Base-by-base conservation (phyloP, 305 asterid species). In the Euphrasia arctica region DNA sequence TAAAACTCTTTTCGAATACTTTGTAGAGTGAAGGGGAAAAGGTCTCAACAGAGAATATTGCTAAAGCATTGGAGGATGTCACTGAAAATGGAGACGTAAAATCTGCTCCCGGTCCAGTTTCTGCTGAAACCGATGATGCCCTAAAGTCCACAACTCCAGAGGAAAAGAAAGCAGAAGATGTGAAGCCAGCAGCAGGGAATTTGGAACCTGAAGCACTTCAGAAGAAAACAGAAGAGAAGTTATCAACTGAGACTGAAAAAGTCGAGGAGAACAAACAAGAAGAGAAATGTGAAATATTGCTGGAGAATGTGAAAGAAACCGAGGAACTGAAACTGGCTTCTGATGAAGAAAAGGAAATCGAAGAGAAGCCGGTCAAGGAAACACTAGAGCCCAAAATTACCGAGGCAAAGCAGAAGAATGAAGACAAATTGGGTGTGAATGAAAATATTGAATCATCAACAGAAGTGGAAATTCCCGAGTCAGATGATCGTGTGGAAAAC, bases 11-110 rank as follows among this genome's bases (percentile, higher is more conserved):
- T 59, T 11, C 25, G 13, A 27, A 64, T 32, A n/a, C 54, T 60
- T 15, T 75, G 4, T 39, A 75, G 77, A 45, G 28, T 5, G 69
- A 60, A 27, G 74, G 28, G 22, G 57, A 15, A 32, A 64, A 69
- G 18, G 45, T 39, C 45, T 39, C 45, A 39, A 11, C 45, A 39
- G 45, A 39, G 45, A 39, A 39, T 39, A 39, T 39, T 39, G 45
- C 11, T 39, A 39, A 39, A 39, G 45, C 45, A 39, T 70, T n/a
- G 5, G 68, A 18, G 12, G 50, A 59, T 58, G 74, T 9, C 5
- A 11, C 55, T 32, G 70, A 47, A 50, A 67, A 49, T 15, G 64
- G 34, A 18, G 42, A 13, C 7, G 47, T 25, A 52, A 58, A 15
- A 2, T 48, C 9, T 39, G 45, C 45, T 48, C 52, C 52, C 6